Evolutionary conservation across 768 basidiomycete genomes (phyloP).

Genomic region (Symmetrospora coprosmae): DNA sequence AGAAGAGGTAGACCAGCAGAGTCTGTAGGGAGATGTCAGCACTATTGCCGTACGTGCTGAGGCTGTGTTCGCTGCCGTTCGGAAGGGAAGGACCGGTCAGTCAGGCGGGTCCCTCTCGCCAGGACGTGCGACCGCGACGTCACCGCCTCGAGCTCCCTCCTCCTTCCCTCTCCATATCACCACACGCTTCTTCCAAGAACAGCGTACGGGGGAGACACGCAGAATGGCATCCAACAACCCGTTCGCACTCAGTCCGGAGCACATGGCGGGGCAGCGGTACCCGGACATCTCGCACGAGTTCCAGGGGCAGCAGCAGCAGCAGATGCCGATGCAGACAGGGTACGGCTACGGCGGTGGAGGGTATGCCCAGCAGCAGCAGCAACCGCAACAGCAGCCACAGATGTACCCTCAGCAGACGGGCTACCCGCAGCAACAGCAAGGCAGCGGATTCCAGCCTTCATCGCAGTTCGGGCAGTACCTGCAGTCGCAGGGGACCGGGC

Average conservation of each 20-base stretch:
- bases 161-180: neutral
- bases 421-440: constrained; percentile 1
- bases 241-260: neutral
- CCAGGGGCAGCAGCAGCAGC: constrained; percentile 5
- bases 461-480: constrained; percentile 21
- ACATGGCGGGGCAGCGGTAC: no score
- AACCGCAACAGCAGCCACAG: constrained; percentile 6
- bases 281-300: no score
- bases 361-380: constrained; percentile 9
- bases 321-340: no score
- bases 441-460: constrained; percentile 12
- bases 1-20: no score
- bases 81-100: no score
- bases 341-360: no score
- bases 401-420: constrained; percentile 19
- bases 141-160: neutral
- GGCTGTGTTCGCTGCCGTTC: no score
- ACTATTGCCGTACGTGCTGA: no score
- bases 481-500: neutral
- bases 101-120: no score
- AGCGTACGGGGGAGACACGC: neutral
- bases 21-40: no score
- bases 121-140: no score
- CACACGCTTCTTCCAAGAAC: neutral
- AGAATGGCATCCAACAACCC: constrained; percentile 6